Evolutionary conservation across 306 rosid species (phyloP), one percentile per base, ranked within the genome.

Genomic region (Pyrus bretschneideri): DNA sequence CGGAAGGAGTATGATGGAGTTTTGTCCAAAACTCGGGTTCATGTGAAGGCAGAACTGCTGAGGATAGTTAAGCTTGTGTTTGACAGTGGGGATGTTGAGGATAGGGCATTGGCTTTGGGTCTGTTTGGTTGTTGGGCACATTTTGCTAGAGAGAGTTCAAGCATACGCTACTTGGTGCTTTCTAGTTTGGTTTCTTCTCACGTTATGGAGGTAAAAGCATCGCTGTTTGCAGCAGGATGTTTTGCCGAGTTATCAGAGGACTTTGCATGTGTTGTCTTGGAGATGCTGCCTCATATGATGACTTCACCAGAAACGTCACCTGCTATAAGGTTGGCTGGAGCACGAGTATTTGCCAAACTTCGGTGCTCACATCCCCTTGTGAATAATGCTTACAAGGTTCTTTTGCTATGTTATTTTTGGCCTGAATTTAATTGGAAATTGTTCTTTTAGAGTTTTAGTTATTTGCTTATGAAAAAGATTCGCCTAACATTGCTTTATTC

Each of bases 91-190:
- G 93, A 88, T 79, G 78, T 25, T 52, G 85, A 85, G 69, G 88
- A 91, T 18, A 90, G 74, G 75, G 88, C 90, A 49, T 52, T 89
- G 78, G 90, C 96, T 83, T 83, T 94, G 83, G 76, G 86, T 83
- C 76, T 94, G 69, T 92, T 87, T 60, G 97, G 98, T 71, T 94
- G 98, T 76, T 94, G 98, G 97, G 95, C 95, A 55, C 88, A 88
- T 76, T 87, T 92, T 52, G 81, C 94, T 17, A 80, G 87, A 57
- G 92, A 87, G 73, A 85, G 89, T 83, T 86, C 91, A 23, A 93
- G 87, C 73, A 88, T 90, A 49, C 88, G 96, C 44, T 92, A 94
- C 82, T 59, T 89, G 78, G 84, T 92, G 64, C 91, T 94, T 72
- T 90, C 93, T 70, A 83, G 86, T 78, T 77, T 94, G 70, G 86